Conservation (phyloP, 208 protist genomes). For the Crithidia sp. region DNA sequence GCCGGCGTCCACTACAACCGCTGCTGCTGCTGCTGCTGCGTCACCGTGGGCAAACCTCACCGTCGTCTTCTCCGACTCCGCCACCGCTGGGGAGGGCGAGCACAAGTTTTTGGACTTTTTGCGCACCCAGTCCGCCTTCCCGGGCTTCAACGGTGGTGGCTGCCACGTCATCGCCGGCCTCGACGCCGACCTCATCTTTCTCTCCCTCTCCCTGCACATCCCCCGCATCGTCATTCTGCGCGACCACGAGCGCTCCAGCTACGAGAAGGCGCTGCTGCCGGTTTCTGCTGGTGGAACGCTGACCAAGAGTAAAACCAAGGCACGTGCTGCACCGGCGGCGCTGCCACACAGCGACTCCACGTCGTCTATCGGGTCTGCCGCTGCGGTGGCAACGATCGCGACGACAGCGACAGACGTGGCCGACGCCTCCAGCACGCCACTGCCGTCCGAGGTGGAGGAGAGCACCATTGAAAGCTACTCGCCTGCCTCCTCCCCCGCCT, state of each 20-base stretch:
- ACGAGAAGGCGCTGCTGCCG: slow-evolving; percentile 29
- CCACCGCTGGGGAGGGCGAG: slow-evolving; percentile 97
- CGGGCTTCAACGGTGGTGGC: slow-evolving; percentile 69
- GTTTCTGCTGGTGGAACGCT: slow-evolving; percentile 18
- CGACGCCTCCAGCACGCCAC: neutral
- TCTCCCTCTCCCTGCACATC: slow-evolving; percentile 95
- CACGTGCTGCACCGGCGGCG: neutral
- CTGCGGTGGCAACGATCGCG: neutral
- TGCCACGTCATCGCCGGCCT: slow-evolving; percentile 98
- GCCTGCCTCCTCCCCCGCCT: neutral
- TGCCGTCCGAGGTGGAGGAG: neutral
- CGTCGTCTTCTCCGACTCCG: slow-evolving; percentile 94
- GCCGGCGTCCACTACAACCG: neutral
- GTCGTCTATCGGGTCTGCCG: slow-evolving; percentile 6
- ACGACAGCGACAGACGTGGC: neutral
- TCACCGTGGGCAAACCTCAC: slow-evolving; percentile 83
- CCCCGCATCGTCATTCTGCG: slow-evolving; percentile 93
- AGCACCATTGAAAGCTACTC: neutral
- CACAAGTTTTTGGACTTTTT: slow-evolving; percentile 94
- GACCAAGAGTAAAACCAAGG: neutral
- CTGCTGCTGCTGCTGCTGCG: neutral
- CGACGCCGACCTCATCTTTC: slow-evolving; percentile 99
- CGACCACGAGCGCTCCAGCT: slow-evolving; percentile 57
- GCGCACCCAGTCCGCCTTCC: slow-evolving; percentile 75
- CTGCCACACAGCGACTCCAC: slow-evolving; percentile 2